phyloP scores from a whole-genome alignment of 345 rosid species.

The Murraya koenigii region DNA sequence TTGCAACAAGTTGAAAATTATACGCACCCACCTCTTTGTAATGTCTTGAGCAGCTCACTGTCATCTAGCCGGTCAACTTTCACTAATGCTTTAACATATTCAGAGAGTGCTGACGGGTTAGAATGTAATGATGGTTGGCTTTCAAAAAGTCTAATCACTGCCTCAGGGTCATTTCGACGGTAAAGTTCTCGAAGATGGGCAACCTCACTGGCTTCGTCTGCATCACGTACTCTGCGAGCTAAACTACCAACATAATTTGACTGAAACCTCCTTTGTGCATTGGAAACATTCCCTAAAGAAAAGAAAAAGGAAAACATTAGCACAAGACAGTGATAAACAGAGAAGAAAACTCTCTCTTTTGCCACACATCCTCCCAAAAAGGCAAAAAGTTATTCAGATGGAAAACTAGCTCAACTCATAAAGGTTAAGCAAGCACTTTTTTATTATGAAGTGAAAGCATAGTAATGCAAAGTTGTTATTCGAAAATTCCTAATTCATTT shows the following conservation, averaged over 20 bases:
- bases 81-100: conserved; percentile 86
- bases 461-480: background rate
- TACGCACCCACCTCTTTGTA: conserved; percentile 72
- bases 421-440: background rate
- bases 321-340: background rate
- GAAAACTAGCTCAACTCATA: background rate
- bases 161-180: conserved; percentile 83
- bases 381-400: background rate
- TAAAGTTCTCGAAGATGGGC: conserved; percentile 71
- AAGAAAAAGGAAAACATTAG: background rate
- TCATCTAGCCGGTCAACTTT: conserved; percentile 85
- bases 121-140: conserved; percentile 71
- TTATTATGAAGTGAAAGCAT: background rate
- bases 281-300: conserved; percentile 32
- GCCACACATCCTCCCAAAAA: background rate
- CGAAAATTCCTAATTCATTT: background rate
- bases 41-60: conserved; percentile 70
- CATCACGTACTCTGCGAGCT: conserved; percentile 74
- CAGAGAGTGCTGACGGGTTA: conserved; percentile 64
- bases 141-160: conserved; percentile 77
- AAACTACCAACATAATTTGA: conserved; percentile 77
- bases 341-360: background rate
- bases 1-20: background rate
- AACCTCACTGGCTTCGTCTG: conserved; percentile 64
- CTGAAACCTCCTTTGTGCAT: conserved; percentile 44